Percentiles rank a stretch among this genome's conserved stretches.
These are phyloP conservation scores for Nicotiana benthamiana DNA, from an alignment of 257 asterid species.

Conservation along the genomic window DNA sequence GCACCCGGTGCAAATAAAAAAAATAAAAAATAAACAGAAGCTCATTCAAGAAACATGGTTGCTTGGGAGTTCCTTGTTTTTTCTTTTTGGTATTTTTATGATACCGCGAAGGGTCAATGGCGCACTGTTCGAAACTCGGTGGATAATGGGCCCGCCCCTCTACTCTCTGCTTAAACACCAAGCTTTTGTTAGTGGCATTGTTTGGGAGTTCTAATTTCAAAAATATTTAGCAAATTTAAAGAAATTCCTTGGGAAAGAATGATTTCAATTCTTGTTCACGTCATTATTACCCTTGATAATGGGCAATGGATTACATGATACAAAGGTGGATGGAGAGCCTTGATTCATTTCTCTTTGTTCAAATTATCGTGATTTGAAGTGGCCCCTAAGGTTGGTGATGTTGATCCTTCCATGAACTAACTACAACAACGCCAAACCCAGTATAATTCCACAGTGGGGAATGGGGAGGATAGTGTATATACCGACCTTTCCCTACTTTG, in stretches of 20 bases:
- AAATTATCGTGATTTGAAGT: not conserved
- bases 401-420: not conserved
- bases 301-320: not conserved
- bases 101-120: no score
- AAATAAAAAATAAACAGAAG: not conserved
- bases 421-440: not conserved
- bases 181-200: no score
- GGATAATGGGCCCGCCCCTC: no score
- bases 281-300: not conserved
- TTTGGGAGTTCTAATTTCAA: not conserved
- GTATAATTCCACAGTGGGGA: no score
- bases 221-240: not conserved
- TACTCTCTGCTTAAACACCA: no score
- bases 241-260: not conserved
- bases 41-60: not conserved
- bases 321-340: not conserved
- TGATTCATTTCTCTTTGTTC: not conserved
- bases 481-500: no score
- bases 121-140: no score
- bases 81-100: no score
- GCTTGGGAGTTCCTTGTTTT: not conserved
- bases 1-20: no score
- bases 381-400: not conserved
- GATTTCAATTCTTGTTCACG: not conserved
- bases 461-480: no score